Percentiles rank a stretch among this genome's conserved stretches.
Evolutionary conservation across 2,329 filamentous ascomycete species (phyloP).

Genomic region (Tolypocladium nubicola): DNA sequence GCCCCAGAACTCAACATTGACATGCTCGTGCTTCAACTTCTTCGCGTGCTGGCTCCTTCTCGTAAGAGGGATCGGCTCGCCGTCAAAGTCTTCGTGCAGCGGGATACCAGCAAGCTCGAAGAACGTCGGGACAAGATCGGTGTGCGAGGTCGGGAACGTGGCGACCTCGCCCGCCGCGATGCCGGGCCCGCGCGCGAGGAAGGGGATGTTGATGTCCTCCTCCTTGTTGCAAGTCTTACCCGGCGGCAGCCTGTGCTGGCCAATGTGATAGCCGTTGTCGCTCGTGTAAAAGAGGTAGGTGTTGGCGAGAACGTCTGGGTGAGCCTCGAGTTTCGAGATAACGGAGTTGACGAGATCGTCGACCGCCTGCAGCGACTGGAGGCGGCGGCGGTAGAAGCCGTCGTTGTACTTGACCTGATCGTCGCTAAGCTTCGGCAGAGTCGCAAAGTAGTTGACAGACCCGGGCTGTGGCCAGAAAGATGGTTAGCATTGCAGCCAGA

Average conservation of each 20-base stretch:
- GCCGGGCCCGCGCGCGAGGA: constrained; percentile 45
- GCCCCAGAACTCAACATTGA: constrained; percentile 49
- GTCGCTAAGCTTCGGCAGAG: constrained; percentile 28
- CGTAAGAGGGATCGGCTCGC: constrained; percentile 37
- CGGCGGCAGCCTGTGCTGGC: constrained; percentile 46
- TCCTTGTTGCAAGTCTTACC: constrained; percentile 49
- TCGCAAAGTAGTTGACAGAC: constrained; percentile 35
- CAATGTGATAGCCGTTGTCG: constrained; percentile 52
- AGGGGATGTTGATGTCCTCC: constrained; percentile 48
- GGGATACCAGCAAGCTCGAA: constrained; percentile 31
- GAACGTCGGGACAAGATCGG: constrained; percentile 53
- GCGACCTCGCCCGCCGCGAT: constrained; percentile 28
- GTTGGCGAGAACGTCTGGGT: constrained; percentile 49
- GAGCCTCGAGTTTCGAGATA: constrained; percentile 27
- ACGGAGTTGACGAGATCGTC: constrained; percentile 43
- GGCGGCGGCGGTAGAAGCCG: constrained; percentile 38
- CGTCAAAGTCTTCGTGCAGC: constrained; percentile 42
- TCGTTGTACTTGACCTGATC: constrained; percentile 36
- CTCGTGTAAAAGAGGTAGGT: constrained; percentile 50
- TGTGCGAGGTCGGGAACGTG: constrained; percentile 45
- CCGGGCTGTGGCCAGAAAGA: constrained; percentile 13
- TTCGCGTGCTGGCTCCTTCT: constrained; percentile 10
- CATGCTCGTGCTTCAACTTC: constrained; percentile 36
- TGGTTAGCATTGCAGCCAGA: neutral
- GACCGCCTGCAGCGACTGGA: constrained; percentile 40